Evolutionary conservation across 768 basidiomycete genomes (phyloP).

Genomic region (Phylloporus sp.): DNA sequence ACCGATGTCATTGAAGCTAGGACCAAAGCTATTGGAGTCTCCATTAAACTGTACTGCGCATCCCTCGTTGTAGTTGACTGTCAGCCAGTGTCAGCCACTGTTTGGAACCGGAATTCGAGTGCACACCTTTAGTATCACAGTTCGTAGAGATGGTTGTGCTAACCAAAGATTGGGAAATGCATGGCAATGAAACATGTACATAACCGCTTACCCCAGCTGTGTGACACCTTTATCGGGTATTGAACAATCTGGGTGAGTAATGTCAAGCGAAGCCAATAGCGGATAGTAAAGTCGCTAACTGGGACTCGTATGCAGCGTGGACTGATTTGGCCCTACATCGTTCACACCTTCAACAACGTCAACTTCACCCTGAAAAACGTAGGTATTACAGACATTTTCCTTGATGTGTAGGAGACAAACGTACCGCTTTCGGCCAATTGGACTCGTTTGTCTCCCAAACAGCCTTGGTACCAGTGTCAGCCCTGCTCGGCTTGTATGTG

Average conservation of each 20-base stretch:
- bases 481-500: conserved; percentile 3
- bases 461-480: conserved; percentile 18
- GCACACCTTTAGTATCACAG: conserved; percentile 23
- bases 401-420: background rate
- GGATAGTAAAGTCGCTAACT: conserved; percentile 27
- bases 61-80: conserved; percentile 33
- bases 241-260: conserved; percentile 18
- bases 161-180: background rate
- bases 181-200: background rate
- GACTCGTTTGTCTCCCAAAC: conserved; percentile 26
- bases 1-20: conserved; percentile 30
- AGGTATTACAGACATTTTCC: background rate
- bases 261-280: background rate
- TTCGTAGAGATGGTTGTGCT: conserved; percentile 23
- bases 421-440: conserved; percentile 26
- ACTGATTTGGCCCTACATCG: conserved; percentile 46
- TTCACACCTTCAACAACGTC: conserved; percentile 45
- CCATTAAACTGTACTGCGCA: conserved; percentile 34
- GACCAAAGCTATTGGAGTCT: conserved; percentile 24
- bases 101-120: background rate
- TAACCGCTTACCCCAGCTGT: conserved; percentile 21
- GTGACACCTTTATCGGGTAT: conserved; percentile 22
- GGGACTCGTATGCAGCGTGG: conserved; percentile 54
- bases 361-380: conserved; percentile 23
- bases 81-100: background rate